Evolutionary conservation across 2,329 filamentous ascomycete genomes (phyloP).

Genomic region (Penicillium brasilianum): DNA sequence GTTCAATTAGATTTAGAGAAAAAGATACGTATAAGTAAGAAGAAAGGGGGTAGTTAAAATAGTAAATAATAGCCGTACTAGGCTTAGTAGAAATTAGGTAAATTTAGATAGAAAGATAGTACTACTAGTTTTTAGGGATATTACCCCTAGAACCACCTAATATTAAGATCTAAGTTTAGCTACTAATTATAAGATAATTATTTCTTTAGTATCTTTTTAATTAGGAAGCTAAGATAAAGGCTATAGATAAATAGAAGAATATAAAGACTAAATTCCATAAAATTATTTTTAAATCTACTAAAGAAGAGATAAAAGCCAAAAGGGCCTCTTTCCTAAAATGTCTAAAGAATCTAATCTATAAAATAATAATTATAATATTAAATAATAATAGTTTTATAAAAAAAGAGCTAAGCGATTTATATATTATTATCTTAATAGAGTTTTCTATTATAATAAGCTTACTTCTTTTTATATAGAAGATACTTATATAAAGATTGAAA

Average conservation of each 20-base stretch:
- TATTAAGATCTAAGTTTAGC: not conserved
- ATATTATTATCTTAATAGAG: not conserved
- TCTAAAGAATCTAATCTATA: not conserved
- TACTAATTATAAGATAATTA: not conserved
- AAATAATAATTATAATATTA: not conserved
- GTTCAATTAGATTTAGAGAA: no score
- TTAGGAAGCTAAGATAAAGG: not conserved
- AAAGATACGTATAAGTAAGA: no score
- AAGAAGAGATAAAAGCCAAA: not conserved
- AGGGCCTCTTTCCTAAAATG: not conserved
- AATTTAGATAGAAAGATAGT: no score
- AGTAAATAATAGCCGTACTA: no score
- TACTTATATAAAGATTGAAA: not conserved
- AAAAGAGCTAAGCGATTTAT: not conserved
- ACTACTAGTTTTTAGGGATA: no score
- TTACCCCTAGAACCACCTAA: no score
- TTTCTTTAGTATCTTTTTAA: not conserved
- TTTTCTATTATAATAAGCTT: not conserved
- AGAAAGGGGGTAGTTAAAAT: no score
- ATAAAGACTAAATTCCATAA: not conserved
- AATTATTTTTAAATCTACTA: not conserved
- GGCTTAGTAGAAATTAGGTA: no score
- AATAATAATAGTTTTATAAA: not conserved
- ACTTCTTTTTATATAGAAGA: not conserved
- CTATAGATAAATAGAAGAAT: not conserved